Conservation (phyloP, 352 stramenopile genomes). For the Phytophthora hibernalis region DNA sequence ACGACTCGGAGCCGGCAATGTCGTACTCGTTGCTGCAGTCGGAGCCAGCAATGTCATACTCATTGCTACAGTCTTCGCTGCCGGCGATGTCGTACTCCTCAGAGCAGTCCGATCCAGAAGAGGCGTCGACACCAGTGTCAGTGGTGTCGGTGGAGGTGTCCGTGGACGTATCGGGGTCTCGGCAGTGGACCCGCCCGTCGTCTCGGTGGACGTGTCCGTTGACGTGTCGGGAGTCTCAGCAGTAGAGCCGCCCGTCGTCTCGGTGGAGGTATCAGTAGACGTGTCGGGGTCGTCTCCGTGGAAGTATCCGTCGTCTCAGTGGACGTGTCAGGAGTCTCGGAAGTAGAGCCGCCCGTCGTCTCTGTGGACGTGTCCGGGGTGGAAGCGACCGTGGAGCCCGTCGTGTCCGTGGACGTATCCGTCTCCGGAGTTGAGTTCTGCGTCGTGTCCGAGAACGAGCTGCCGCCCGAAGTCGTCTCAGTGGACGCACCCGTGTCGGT, state of each 20-base stretch:
- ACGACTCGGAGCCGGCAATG: conserved; percentile 33
- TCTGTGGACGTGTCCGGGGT: neutral
- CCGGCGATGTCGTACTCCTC: conserved; percentile 28
- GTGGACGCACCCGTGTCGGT: conserved; percentile 1
- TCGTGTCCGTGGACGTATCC: conserved; percentile 7
- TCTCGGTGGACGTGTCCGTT: conserved; percentile 20
- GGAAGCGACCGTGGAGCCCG: conserved; percentile 8
- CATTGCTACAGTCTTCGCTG: conserved; percentile 30
- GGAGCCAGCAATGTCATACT: conserved; percentile 38
- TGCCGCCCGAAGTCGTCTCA: conserved; percentile 11
- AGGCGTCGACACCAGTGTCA: conserved; percentile 19
- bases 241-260: neutral
- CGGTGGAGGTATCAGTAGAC: neutral
- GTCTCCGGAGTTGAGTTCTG: neutral
- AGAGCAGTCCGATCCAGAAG: conserved; percentile 17
- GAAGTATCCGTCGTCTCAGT: neutral
- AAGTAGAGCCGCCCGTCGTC: neutral
- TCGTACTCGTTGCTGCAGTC: conserved; percentile 42
- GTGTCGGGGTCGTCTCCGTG: no score
- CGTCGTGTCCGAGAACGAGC: neutral
- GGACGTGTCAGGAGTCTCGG: neutral
- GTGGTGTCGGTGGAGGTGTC: conserved; percentile 20
- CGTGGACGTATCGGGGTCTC: neutral
- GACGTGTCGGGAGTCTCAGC: no score
- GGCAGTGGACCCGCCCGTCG: no score